Evolutionary conservation across 1,284 basidiomycete genomes (phyloP).

Genomic region (Mycosarcoma mackinlayi): DNA sequence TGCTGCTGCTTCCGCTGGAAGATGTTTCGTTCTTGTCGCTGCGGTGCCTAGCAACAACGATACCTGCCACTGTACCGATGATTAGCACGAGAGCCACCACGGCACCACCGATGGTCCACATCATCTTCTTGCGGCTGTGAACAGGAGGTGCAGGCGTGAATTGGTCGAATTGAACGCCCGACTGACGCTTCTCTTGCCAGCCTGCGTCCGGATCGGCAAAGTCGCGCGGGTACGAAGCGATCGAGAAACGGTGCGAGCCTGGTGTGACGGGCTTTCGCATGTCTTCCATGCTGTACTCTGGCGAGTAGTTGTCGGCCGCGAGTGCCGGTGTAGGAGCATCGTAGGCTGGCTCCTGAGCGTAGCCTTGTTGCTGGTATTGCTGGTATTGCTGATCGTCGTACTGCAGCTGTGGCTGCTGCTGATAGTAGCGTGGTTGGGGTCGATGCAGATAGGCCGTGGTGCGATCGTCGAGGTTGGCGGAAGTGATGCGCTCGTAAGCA

Average conservation of each 20-base stretch:
- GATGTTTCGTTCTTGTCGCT: constrained; percentile 11
- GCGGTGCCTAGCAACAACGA: constrained; percentile 31
- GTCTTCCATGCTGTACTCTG: constrained; percentile 41
- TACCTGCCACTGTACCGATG: constrained; percentile 30
- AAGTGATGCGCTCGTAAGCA: constrained; percentile 19
- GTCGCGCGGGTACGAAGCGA: constrained; percentile 13
- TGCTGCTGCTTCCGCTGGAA: constrained; percentile 14
- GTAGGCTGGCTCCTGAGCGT: constrained; percentile 18
- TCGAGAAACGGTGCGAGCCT: constrained; percentile 20
- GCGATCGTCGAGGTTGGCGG: constrained; percentile 12
- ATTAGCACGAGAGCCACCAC: constrained; percentile 23
- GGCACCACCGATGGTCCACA: constrained; percentile 28
- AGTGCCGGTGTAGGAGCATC: constrained; percentile 35
- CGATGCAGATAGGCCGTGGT: constrained; percentile 2
- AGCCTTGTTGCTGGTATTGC: constrained; percentile 22
- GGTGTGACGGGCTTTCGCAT: constrained; percentile 30
- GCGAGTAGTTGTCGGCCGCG: constrained; percentile 37
- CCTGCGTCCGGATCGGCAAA: constrained; percentile 40
- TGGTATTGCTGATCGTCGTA: constrained; percentile 23
- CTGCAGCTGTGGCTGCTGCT: constrained; percentile 12
- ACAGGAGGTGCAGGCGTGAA: not conserved
- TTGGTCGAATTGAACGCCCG: constrained; percentile 12
- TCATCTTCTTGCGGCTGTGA: constrained; percentile 18
- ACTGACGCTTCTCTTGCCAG: constrained; percentile 36
- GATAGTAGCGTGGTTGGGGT: not conserved